Evolutionary conservation across 2,329 filamentous ascomycete species (phyloP).

Genomic region (Stachybotrys chlorohalonatus): DNA sequence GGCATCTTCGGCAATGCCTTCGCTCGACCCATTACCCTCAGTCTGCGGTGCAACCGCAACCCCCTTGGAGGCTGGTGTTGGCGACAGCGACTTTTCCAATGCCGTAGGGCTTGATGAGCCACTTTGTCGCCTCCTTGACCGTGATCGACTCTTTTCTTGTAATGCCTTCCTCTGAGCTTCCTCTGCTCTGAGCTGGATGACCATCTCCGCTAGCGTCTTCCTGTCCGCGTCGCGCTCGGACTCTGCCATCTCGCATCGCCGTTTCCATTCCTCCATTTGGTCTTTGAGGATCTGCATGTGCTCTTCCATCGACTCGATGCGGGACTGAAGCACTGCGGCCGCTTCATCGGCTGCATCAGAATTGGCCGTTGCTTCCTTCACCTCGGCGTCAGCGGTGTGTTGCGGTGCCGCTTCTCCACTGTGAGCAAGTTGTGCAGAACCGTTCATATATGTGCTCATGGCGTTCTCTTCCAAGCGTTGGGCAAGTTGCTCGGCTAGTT

Average conservation of each 20-base stretch:
- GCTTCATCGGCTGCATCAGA: constrained; percentile 28
- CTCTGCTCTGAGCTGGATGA: constrained; percentile 68
- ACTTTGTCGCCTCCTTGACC: constrained; percentile 21
- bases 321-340: constrained; percentile 42
- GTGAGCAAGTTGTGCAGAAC: constrained; percentile 10
- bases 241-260: constrained; percentile 73
- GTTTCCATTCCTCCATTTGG: constrained; percentile 69
- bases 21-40: constrained; percentile 12
- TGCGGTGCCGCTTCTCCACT: constrained; percentile 11
- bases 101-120: constrained; percentile 10
- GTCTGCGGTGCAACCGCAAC: constrained; percentile 6
- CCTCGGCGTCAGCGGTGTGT: constrained; percentile 20
- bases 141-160: constrained; percentile 29
- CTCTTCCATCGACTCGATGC: constrained; percentile 65
- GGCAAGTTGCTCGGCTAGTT: constrained; percentile 75
- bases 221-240: constrained; percentile 62
- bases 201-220: constrained; percentile 78
- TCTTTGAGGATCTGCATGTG: constrained; percentile 76
- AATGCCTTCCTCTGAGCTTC: constrained; percentile 39
- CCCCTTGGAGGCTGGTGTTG: constrained; percentile 10
- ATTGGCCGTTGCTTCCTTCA: constrained; percentile 21
- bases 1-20: constrained; percentile 24
- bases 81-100: constrained; percentile 6
- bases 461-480: constrained; percentile 55
- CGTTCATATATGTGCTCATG: constrained; percentile 18